Evolutionary conservation across 208 protist genomes (phyloP).

Genomic region (Leishmania gerbilli): DNA sequence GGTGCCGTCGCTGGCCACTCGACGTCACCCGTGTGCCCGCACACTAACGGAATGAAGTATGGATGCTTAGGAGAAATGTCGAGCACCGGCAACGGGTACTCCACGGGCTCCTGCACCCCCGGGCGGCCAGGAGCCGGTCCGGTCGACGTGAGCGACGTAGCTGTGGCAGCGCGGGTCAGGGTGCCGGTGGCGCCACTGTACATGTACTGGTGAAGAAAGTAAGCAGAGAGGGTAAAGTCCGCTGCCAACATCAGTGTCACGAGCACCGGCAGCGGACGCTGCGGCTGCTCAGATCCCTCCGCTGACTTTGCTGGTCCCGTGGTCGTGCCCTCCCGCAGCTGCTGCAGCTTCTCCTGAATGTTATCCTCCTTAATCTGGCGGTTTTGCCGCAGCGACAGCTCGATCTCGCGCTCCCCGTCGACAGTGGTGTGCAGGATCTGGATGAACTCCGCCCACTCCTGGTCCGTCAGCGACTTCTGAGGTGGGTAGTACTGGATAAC

Average conservation of each 20-base stretch:
- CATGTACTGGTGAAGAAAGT: slow-evolving; percentile 74
- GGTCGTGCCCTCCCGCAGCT: slow-evolving; percentile 37
- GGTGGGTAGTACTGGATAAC: slow-evolving; percentile 80
- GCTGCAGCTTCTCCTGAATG: slow-evolving; percentile 36
- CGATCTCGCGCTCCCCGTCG: slow-evolving; percentile 55
- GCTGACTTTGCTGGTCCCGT: background rate
- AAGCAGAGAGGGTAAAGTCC: slow-evolving; percentile 68
- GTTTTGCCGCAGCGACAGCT: slow-evolving; percentile 45
- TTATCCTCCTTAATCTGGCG: slow-evolving; percentile 48
- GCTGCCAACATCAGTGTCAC: slow-evolving; percentile 53
- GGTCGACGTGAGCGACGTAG: slow-evolving; percentile 29
- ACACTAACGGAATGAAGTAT: slow-evolving; percentile 55
- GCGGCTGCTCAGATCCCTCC: background rate
- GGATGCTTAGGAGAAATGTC: slow-evolving; percentile 63
- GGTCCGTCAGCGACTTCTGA: slow-evolving; percentile 70
- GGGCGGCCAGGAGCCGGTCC: slow-evolving; percentile 18
- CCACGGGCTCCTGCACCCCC: slow-evolving; percentile 21
- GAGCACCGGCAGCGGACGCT: slow-evolving; percentile 44
- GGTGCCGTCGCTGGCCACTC: slow-evolving; percentile 18
- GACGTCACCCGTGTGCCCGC: slow-evolving; percentile 21
- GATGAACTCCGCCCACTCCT: slow-evolving; percentile 73
- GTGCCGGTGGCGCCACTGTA: slow-evolving; percentile 48
- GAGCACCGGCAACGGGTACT: slow-evolving; percentile 46
- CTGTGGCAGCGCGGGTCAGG: slow-evolving; percentile 24
- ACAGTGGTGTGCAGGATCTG: slow-evolving; percentile 77